Base-by-base conservation (phyloP, 441 rosid genomes). In the Adansonia rubrostipa region DNA sequence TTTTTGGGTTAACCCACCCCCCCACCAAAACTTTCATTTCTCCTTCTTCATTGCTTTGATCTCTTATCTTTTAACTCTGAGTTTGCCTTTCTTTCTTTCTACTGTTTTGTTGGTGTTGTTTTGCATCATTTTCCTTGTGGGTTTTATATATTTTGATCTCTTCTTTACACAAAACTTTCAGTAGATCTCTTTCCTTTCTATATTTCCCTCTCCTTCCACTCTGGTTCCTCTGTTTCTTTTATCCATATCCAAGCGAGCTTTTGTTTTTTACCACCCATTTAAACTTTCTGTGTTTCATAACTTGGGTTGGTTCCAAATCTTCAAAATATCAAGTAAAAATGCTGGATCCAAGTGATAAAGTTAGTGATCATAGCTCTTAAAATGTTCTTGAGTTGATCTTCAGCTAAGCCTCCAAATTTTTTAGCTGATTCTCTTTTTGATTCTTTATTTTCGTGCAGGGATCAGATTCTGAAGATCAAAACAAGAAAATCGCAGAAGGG, bases 311-410 rank as follows among this genome's bases (percentile, higher is more conserved):
- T 15, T 36, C 74, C 77, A 68, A 86, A 82, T 86, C 86, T 79
- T 75, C 11, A 51, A 54, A 70, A 14, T 3, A n/a, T 54, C 5
- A 28, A 0, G 14, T 62, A 15, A 65, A 80, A 84, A 87, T 88
- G 95, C n/a, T 84, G 84, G 90, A 89, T 86, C 89, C 83, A 50
- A 74, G 80, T 68, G 88, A 85, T 0, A 65, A 80, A 81, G 98
- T 91, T 72, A 80, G 89, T 82, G 82, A 79, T 79, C 79, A 73
- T 20, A 40, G 76, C 78, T 72, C 42, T 1, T 74, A 36, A 48
- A 3, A 1, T 5, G 74, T 73, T 69, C 19, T 51, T 10, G 53
- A 56, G 68, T 79, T 75, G 17, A 61, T 78, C 50, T 33, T 22
- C 65, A 67, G 83, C 76, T 54, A 57, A 56, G 1, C 1, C 28